Base-by-base conservation (phyloP, 192 early-diverging fungal genomes). In the Coemansia sp. region DNA sequence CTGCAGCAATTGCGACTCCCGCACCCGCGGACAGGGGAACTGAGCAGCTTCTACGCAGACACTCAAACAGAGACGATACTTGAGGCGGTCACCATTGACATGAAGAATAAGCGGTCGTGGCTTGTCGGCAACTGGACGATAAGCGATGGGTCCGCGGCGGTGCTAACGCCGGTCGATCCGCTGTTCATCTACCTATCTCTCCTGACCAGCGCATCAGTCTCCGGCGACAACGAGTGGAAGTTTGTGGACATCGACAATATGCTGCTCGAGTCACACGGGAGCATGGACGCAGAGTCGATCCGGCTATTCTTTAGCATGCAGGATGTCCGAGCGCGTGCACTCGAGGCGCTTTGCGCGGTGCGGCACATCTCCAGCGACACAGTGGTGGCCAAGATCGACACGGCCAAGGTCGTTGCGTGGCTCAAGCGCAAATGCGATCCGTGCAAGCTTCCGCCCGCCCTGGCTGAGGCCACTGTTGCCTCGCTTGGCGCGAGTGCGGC, bases 61-160 rank as follows among this genome's bases (percentile, higher is more conserved):
- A 19, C 22, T 1, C 40, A 61, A 6, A 36, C 23, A 32, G 68
- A 79, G 57, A 46, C 50, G 14, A 19, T 79, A 19, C 68, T 74
- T 0, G 76, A 79, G 11, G 76, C 61, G n/a, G 72, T 59, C 4
- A 46, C 13, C 4, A 50, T 79, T 0, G 69, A 79, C 33, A 71
- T 74, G 76, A 50, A 61, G 4, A 68, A 65, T n/a, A 66, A 61
- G 59, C 67, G 76, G 13, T 79, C 76, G 1, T 79, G 76, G 76
- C 25, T 68, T 6, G 76, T 64, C 34, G 50, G 59, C 41, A 48
- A 55, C 32, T 79, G 76, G 71, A 65, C 70, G 10, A 35, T 50
- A 0, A 53, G 65, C 48, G 50, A 70, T 38, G 76, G 76, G 6
- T 70, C 72, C 2, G 52, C 59, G 4, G 34, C 61, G 9, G 25